Evolutionary conservation across 805 yeast genomes (phyloP), one percentile per base, ranked within the genome.

Genomic region (Candida wancherniae): DNA sequence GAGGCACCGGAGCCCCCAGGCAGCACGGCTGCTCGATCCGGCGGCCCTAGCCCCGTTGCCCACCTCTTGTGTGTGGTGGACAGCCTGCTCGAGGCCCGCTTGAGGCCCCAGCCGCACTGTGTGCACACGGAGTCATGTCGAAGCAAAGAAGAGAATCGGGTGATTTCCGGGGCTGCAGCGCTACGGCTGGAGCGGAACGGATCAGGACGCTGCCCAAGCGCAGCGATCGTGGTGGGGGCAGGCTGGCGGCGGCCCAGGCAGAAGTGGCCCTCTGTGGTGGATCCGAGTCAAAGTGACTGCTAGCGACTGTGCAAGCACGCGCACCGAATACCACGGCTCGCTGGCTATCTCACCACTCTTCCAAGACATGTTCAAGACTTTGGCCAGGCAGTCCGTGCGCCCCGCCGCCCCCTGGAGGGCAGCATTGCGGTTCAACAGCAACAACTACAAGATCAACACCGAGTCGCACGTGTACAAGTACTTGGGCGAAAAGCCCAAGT

Each of bases 401-500:
- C n/a, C n/a, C n/a, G 17, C 37, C 12, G 17, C 36, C 15, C 39
- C 39, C 11, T 34, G 35, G 40, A 44, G 34, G 22, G 17, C 35
- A 19, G 38, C 48, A 19, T 36, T 41, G 21, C 31, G 48, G 33
- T 52, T 48, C 45, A 61, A 61, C 51, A 40, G 59, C 23, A 48
- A 45, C 38, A 52, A 46, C 51, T 60, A 52, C 46, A 55, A 49
- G 43, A 47, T 65, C 42, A 62, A 55, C 53, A 57, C 55, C 21
- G 58, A 58, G 13, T 61, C 68, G 7, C 55, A 48, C 37, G 67
- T 54, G 17, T 60, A 51, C 53, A 63, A 63, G 48, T 65, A 65
- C 50, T 41, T 53, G 39, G 44, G 51, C 28, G 50, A 52, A 15
- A 69, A 71, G 11, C 79, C 80, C 25, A 51, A 57, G 36, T 53